Conservation (phyloP, 2,329 filamentous ascomycete genomes). For the Trichoderma sp. region DNA sequence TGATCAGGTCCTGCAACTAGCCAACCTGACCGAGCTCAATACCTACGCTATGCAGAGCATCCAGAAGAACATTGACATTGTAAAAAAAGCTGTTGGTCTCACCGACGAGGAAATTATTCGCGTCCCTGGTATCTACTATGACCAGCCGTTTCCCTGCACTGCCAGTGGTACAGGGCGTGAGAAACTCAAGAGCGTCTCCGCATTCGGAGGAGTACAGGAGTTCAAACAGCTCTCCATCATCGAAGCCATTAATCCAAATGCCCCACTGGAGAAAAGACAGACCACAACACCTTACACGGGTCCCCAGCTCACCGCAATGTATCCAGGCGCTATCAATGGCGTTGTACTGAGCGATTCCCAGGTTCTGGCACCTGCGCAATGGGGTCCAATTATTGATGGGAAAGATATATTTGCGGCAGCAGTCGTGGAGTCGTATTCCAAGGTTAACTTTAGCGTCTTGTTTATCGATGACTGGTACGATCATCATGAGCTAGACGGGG, state of each 20-base stretch:
- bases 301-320: not conserved
- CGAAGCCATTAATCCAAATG: not conserved
- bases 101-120: not conserved
- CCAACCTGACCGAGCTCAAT: not conserved
- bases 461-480: not conserved
- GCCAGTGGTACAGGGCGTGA: not conserved
- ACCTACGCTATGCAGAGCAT: not conserved
- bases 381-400: not conserved
- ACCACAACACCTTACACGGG: not conserved
- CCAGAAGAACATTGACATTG: not conserved
- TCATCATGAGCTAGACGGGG: not conserved
- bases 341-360: not conserved
- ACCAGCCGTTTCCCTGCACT: not conserved
- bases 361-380: not conserved
- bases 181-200: not conserved
- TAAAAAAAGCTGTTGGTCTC: not conserved
- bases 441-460: not conserved
- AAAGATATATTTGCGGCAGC: not conserved
- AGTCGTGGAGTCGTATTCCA: not conserved
- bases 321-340: not conserved
- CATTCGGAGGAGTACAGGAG: not conserved
- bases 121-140: not conserved
- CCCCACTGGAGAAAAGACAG: not conserved
- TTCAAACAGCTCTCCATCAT: not conserved
- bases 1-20: not conserved